Conservation (phyloP, 768 basidiomycete species). For the Kwoniella botswanensis region DNA sequence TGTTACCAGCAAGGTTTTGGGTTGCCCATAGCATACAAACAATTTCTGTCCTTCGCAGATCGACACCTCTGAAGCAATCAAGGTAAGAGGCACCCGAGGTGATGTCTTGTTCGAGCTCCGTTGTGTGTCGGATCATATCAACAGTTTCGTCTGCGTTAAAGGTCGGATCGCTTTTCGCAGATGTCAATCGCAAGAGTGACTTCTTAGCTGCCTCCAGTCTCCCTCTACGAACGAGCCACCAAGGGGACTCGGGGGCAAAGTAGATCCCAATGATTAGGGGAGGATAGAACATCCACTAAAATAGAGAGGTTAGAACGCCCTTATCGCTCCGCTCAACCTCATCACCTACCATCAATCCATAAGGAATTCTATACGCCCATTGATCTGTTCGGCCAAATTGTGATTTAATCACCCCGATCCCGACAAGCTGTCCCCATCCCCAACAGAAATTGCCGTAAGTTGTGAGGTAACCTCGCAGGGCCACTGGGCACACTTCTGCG, state of each 20-base stretch:
- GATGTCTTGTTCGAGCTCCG: slow-evolving; percentile 55
- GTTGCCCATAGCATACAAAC: slow-evolving; percentile 58
- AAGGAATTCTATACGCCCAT: slow-evolving; percentile 44
- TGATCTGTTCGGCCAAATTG: slow-evolving; percentile 21
- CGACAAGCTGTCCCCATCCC: slow-evolving; percentile 52
- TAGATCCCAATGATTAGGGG: slow-evolving; percentile 41
- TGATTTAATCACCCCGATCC: slow-evolving; percentile 42
- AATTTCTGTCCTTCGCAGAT: slow-evolving; percentile 60
- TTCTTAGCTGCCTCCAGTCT: slow-evolving; percentile 30
- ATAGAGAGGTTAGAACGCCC: neutral
- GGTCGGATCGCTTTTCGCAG: no score
- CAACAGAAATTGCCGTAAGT: slow-evolving; percentile 52
- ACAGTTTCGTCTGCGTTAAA: slow-evolving; percentile 48
- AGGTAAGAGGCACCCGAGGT: slow-evolving; percentile 54
- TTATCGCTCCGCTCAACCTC: no score
- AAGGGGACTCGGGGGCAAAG: slow-evolving; percentile 54
- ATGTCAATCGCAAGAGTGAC: slow-evolving; percentile 23
- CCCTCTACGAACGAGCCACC: slow-evolving; percentile 51
- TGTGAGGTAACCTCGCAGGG: slow-evolving; percentile 48
- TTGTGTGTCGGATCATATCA: slow-evolving; percentile 56
- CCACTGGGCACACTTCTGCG: slow-evolving; percentile 51
- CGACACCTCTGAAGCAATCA: slow-evolving; percentile 59
- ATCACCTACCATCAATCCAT: neutral
- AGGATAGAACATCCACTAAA: slow-evolving; percentile 41
- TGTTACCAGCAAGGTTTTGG: slow-evolving; percentile 46